Evolutionary conservation across 176 grass and related monocot genomes (phyloP), one percentile per base, ranked within the genome.

Genomic region (Phragmites australis): DNA sequence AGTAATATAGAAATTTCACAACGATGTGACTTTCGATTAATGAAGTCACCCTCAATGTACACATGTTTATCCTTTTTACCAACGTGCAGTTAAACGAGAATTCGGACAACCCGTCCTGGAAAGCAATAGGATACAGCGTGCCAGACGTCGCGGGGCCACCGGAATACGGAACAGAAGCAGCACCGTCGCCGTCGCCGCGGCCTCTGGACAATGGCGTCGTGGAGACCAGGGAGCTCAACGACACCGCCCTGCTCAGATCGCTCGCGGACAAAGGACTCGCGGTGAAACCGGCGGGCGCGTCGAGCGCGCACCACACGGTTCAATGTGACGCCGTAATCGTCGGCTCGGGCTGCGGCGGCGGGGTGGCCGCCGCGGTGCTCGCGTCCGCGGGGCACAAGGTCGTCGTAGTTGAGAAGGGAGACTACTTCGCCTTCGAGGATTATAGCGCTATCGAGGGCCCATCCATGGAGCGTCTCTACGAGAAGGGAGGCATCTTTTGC

Each of bases 91-190:
- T 82, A 16, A 80, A 94, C 64, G 87, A 94, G 52, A 76, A 88
- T 0, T 85, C 62, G 3, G 73, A 92, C 58, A 97, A 92, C 48
- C 68, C 67, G 27, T 64, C 83, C 42, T 97, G 94, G 94, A 88
- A 89, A 77, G 92, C 94, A 42, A 88, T 97, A 30, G 92, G 92
- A 18, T 97, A 94, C 81, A 87, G 22, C 46, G 57, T 87, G 32
- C 53, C 34, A 17, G 72, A 42, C 14, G 22, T 58, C n/a, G 79
- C 75, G 4, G 32, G 61, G 2, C 75, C 75, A 23, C 71, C 56
- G 52, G 46, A 82, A 49, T 42, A 77, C 17, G 58, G 17, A 68
- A 26, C 63, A 47, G 68, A 76, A 37, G 3, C 49, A 43, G 16
- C 26, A 21, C 14, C 40, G 6, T 2, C 74, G 45, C 8, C 45